Evolutionary conservation across 768 basidiomycete species (phyloP).

Genomic region (Boletus vermiculosoides): DNA sequence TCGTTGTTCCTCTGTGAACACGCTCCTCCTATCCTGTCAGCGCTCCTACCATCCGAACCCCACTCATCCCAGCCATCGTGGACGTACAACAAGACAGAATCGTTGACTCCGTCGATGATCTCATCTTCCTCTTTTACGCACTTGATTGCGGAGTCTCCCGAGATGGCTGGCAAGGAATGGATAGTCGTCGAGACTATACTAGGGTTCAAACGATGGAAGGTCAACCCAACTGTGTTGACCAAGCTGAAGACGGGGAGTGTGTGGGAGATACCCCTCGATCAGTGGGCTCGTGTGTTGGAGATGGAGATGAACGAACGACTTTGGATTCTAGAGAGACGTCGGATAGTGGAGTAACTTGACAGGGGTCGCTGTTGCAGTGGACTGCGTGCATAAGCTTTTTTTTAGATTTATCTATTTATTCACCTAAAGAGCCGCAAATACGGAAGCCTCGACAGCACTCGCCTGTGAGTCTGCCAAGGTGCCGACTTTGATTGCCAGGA

Average conservation of each 20-base stretch:
- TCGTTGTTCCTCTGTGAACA: constrained; percentile 80
- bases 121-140: constrained; percentile 52
- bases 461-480: no score
- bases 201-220: constrained; percentile 44
- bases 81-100: constrained; percentile 85
- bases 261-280: constrained; percentile 24
- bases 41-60: constrained; percentile 13
- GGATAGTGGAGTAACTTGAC: background rate
- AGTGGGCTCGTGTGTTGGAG: constrained; percentile 31
- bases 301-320: constrained; percentile 42
- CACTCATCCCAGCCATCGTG: constrained; percentile 36
- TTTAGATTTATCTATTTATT: background rate
- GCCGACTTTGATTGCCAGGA: background rate
- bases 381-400: background rate
- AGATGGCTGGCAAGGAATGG: constrained; percentile 39
- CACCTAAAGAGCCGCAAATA: background rate
- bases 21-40: constrained; percentile 45
- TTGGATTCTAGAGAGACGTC: constrained; percentile 47
- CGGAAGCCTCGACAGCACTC: background rate
- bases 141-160: constrained; percentile 51
- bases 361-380: background rate
- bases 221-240: constrained; percentile 16
- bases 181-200: constrained; percentile 40
- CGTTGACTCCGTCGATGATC: constrained; percentile 46
- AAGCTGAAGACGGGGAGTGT: constrained; percentile 20